Evolutionary conservation across 2,329 filamentous ascomycete species (phyloP), one percentile per base, ranked within the genome.

Genomic region (Beauveria pseudobassiana): DNA sequence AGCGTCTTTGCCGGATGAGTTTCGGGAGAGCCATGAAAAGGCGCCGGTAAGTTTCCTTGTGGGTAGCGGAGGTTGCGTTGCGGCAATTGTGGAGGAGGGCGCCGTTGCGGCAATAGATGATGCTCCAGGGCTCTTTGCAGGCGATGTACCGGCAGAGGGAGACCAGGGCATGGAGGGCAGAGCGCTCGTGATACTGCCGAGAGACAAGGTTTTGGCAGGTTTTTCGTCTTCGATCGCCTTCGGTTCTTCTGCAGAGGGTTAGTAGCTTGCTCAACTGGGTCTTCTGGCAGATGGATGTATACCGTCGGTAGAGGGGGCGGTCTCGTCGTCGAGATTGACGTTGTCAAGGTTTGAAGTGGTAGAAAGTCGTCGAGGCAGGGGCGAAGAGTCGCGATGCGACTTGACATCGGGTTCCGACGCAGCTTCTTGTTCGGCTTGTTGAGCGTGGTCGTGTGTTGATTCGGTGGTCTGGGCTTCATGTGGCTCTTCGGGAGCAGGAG

Each of bases 21-120:
- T 87, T 66, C 91, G 81, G 38, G 90, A 91, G 45, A 96, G 82
- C 87, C 90, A 93, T 45, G 90, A 85, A 69, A 96, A 96, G n/a
- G 89, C 91, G 67, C 90, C 91, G 9, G 90, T 93, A 61, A 96
- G 83, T 73, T 95, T 96, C 70, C 91, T 81, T 63, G 82, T 66
- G 14, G 78, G 75, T 2, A 79, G 75, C 22, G 70, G 67, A 24
- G 70, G 64, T 28, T 67, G 67, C 20, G 67, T 62, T 4, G 74
- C 67, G 55, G 30, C 5, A 10, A 30, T 6, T 45, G 26, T 38
- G 38, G 61, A 38, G 22, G 42, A 40, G 22, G 76, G 72, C 50
- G 77, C 71, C 28, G 74, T 69, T 75, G 73, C 54, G 77, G 72
- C 26, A 74, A 72, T 45, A 75, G 66, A 67, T 40, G 68, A 68